Conservation (phyloP, 805 yeast species). For the Saccharomycopsis microspora region DNA sequence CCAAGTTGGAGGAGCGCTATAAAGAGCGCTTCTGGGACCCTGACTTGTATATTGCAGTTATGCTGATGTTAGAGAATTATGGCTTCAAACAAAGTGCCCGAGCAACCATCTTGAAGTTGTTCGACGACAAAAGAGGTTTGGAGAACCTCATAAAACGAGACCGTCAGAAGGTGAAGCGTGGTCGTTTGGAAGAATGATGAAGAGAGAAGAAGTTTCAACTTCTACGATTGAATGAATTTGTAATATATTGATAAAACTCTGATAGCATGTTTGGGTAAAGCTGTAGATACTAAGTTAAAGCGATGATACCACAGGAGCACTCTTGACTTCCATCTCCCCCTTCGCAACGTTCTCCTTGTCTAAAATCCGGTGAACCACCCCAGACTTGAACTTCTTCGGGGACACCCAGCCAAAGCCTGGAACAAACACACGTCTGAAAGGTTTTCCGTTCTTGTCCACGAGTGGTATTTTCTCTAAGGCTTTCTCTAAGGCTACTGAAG, state of each 20-base stretch:
- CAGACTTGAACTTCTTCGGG: conserved; percentile 17
- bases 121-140: conserved; percentile 13
- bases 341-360: neutral
- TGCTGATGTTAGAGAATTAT: conserved; percentile 28
- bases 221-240: no score
- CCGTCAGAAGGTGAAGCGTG: conserved; percentile 1
- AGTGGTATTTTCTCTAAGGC: conserved; percentile 14
- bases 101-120: conserved; percentile 11
- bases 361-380: neutral
- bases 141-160: conserved; percentile 13
- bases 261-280: no score
- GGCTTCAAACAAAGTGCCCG: conserved; percentile 17
- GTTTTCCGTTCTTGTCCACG: conserved; percentile 28
- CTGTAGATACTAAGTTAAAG: no score
- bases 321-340: neutral
- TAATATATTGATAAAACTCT: no score
- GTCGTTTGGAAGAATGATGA: neutral
- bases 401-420: conserved; percentile 43
- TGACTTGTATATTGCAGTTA: conserved; percentile 16
- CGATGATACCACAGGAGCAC: no score
- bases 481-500: neutral
- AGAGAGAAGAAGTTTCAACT: no score
- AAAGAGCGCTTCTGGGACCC: conserved; percentile 12
- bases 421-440: conserved; percentile 32
- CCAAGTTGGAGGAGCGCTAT: conserved; percentile 8